These are phyloP conservation scores for Cicer arietinum DNA, from an alignment of 306 rosid genomes.

Conservation along the genomic window DNA sequence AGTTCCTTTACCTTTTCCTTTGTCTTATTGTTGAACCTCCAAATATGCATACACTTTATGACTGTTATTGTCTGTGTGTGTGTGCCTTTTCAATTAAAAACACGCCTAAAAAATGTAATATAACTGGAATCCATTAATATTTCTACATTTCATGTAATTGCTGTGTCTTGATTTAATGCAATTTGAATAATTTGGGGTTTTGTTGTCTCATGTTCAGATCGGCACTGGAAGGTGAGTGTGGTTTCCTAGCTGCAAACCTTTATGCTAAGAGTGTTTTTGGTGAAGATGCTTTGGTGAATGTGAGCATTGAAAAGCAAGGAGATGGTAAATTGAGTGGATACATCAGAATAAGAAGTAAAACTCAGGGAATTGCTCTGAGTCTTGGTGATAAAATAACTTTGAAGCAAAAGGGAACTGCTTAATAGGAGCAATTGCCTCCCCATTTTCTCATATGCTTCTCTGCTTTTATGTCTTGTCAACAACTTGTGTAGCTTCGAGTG, in stretches of 20 bases:
- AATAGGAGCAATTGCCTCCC: constrained; percentile 40
- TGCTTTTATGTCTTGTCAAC: constrained; percentile 48
- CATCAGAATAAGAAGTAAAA: constrained; percentile 98
- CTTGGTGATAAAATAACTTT: constrained; percentile 98
- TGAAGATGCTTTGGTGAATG: constrained; percentile 95
- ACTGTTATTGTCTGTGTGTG: background rate
- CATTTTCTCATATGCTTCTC: constrained; percentile 35
- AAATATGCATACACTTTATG: constrained; percentile 18
- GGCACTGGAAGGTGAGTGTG: constrained; percentile 96
- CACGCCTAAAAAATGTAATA: background rate
- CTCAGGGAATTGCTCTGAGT: constrained; percentile 98
- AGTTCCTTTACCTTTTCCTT: constrained; percentile 43
- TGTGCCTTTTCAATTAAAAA: background rate
- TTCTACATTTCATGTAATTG: constrained; percentile 17
- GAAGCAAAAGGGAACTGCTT: constrained; percentile 90
- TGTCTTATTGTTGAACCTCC: constrained; percentile 25
- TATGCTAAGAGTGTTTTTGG: constrained; percentile 98
- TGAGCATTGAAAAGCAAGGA: constrained; percentile 89
- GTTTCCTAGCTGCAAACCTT: constrained; percentile 93
- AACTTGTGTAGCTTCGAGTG: constrained; percentile 54
- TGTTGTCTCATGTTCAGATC: constrained; percentile 60
- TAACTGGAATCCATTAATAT: background rate
- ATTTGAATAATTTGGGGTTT: constrained; percentile 37
- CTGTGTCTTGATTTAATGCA: constrained; percentile 6
- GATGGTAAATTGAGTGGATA: constrained; percentile 93